These are phyloP conservation scores for Meredithiella fracta DNA, from an alignment of 2,329 filamentous ascomycete genomes.

Conservation along the genomic window DNA sequence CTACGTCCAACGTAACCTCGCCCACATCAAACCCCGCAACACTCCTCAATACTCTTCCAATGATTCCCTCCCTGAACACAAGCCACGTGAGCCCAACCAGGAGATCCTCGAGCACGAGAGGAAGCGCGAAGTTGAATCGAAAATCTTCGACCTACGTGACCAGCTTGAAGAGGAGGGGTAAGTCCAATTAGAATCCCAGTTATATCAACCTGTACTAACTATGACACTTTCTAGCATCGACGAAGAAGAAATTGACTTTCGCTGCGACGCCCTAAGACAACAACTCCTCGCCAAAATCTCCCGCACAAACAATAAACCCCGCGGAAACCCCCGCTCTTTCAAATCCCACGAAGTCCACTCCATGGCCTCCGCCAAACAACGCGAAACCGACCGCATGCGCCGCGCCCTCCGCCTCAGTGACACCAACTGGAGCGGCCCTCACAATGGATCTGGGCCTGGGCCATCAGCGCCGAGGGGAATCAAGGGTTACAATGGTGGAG, in stretches of 20 bases:
- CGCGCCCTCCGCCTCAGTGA: slow-evolving; percentile 49
- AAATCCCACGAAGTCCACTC: slow-evolving; percentile 95
- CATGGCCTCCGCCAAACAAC: slow-evolving; percentile 86
- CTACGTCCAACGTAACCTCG: slow-evolving; percentile 92
- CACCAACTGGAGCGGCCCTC: too few relatives aligned
- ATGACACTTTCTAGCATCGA: slow-evolving; percentile 38
- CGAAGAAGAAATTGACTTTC: slow-evolving; percentile 78
- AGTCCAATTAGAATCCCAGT: slow-evolving; percentile 17
- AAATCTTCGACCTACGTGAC: slow-evolving; percentile 80
- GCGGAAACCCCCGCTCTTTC: slow-evolving; percentile 36
- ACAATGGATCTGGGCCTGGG: not conserved
- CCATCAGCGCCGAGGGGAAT: not conserved
- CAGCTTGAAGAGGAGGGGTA: slow-evolving; percentile 80
- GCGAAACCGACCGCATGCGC: slow-evolving; percentile 78
- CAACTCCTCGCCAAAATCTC: slow-evolving; percentile 27
- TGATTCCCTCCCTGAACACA: slow-evolving; percentile 52
- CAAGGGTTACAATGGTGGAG: not conserved
- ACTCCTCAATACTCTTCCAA: slow-evolving; percentile 46
- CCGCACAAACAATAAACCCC: slow-evolving; percentile 14
- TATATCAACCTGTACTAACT: not conserved
- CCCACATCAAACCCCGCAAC: slow-evolving; percentile 73
- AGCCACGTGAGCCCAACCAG: slow-evolving; percentile 71
- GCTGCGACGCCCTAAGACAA: slow-evolving; percentile 27
- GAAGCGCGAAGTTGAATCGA: slow-evolving; percentile 78
- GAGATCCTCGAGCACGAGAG: slow-evolving; percentile 90